Percentiles rank a stretch among this genome's conserved stretches.
Conservation (phyloP, 768 basidiomycete genomes). For the Daedaleopsis nitida region DNA sequence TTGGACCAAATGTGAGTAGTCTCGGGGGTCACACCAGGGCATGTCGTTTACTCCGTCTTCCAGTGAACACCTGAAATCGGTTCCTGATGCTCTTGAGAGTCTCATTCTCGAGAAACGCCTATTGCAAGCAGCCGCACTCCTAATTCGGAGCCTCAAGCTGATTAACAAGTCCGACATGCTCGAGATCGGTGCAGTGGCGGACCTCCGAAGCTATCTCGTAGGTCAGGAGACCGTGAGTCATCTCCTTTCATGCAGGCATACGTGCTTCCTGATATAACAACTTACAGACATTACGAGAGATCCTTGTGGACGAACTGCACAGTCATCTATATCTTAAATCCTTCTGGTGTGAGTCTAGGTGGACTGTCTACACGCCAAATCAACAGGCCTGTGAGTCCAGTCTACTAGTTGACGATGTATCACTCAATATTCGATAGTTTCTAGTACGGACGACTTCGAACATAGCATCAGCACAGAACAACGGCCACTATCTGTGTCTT, state of each 20-base stretch:
- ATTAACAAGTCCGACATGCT: conserved; percentile 92
- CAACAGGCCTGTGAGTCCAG: conserved; percentile 70
- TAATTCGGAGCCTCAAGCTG: conserved; percentile 85
- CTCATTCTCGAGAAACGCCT: conserved; percentile 96
- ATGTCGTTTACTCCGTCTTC: conserved; percentile 18
- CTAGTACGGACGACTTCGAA: conserved; percentile 64
- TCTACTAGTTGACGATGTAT: neutral
- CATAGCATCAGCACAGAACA: conserved; percentile 35
- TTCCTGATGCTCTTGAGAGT: conserved; percentile 90
- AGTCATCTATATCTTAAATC: conserved; percentile 97
- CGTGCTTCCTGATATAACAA: conserved; percentile 6
- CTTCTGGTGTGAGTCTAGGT: conserved; percentile 93
- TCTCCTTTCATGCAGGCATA: neutral
- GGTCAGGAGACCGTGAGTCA: conserved; percentile 81
- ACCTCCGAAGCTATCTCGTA: conserved; percentile 80
- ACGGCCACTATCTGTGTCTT: conserved; percentile 36
- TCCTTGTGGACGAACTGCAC: conserved; percentile 93
- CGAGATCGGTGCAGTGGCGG: conserved; percentile 93
- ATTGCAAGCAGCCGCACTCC: conserved; percentile 82
- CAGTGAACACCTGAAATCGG: conserved; percentile 87
- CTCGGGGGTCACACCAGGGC: conserved; percentile 7
- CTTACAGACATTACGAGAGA: conserved; percentile 82
- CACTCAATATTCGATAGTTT: conserved; percentile 45
- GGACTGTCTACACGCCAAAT: conserved; percentile 80
- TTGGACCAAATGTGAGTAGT: conserved; percentile 86